These are phyloP conservation scores for Ophiocordyceps robertsii DNA, from an alignment of 2,329 filamentous ascomycete species.

Conservation along the genomic window DNA sequence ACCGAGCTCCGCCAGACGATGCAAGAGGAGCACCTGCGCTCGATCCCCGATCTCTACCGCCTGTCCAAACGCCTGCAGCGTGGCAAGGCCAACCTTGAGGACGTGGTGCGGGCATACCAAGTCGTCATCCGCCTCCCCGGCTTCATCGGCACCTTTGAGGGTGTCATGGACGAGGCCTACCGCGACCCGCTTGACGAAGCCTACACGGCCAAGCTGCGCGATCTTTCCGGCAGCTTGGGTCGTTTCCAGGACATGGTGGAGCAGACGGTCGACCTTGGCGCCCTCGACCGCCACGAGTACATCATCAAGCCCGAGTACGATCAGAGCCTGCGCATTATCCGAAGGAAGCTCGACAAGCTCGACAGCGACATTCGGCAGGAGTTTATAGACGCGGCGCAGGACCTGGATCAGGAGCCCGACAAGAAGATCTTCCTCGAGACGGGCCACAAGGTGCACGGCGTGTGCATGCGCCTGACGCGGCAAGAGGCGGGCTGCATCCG, in stretches of 20 bases:
- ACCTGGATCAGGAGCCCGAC: constrained; percentile 83
- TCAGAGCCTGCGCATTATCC: constrained; percentile 73
- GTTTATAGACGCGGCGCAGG: constrained; percentile 60
- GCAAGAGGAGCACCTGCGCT: constrained; percentile 89
- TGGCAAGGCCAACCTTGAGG: constrained; percentile 80
- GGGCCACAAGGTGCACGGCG: constrained; percentile 89
- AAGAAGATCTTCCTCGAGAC: constrained; percentile 93
- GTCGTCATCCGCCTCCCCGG: constrained; percentile 84
- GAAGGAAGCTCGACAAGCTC: constrained; percentile 78
- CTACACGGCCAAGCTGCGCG: constrained; percentile 73
- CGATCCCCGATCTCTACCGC: constrained; percentile 87
- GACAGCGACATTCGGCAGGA: constrained; percentile 73
- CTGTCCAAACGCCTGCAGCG: constrained; percentile 91
- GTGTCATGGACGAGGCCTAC: constrained; percentile 91
- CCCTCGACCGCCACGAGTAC: constrained; percentile 92
- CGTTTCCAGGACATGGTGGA: constrained; percentile 97
- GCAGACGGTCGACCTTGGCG: constrained; percentile 90
- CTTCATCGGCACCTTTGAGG: constrained; percentile 78
- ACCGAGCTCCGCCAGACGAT: constrained; percentile 89
- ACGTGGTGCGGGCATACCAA: constrained; percentile 91
- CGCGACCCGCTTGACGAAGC: constrained; percentile 73
- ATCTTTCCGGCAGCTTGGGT: constrained; percentile 63
- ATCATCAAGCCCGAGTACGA: constrained; percentile 99
- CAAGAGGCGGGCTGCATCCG: constrained; percentile 87
- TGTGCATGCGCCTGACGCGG: constrained; percentile 88